A percentile compares a stretch with the other conserved stretches of the same genome.
phyloP scores from a whole-genome alignment of 768 basidiomycete genomes.

The Tulasnella sp. region DNA sequence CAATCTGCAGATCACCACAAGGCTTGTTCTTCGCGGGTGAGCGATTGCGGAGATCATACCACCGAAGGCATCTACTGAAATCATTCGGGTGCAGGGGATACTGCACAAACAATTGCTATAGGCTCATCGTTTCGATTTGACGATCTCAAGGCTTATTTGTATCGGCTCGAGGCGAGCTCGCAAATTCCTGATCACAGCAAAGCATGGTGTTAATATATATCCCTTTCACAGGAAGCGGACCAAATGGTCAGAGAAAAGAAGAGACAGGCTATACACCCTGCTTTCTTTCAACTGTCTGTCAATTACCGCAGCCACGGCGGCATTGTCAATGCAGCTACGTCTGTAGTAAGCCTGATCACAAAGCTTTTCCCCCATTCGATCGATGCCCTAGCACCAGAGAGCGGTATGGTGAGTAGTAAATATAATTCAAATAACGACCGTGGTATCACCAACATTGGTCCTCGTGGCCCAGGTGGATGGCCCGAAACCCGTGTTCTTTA shows the following conservation, averaged over 20 bases:
- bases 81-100: conserved; percentile 56
- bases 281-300: conserved; percentile 44
- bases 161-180: conserved; percentile 42
- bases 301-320: conserved; percentile 67
- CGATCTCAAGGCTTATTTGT: conserved; percentile 57
- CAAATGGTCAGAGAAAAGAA: too few species aligned
- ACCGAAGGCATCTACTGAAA: too few species aligned
- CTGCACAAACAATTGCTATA: conserved; percentile 63
- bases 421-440: conserved; percentile 38
- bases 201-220: too few species aligned
- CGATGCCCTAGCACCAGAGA: conserved; percentile 45
- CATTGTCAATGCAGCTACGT: conserved; percentile 60
- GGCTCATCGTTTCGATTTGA: conserved; percentile 64
- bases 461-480: neutral
- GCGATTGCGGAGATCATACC: too few species aligned
- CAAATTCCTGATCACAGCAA: too few species aligned
- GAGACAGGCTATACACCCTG: conserved; percentile 1
- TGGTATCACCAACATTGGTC: conserved; percentile 21
- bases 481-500: neutral
- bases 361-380: conserved; percentile 54
- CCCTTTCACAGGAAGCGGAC: neutral
- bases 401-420: conserved; percentile 28
- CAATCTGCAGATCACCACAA: conserved; percentile 2
- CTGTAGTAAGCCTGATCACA: conserved; percentile 47
- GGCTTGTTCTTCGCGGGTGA: conserved; percentile 13